Base-by-base conservation (phyloP, 2,329 filamentous ascomycete species). In the Chaetomium globosum region DNA sequence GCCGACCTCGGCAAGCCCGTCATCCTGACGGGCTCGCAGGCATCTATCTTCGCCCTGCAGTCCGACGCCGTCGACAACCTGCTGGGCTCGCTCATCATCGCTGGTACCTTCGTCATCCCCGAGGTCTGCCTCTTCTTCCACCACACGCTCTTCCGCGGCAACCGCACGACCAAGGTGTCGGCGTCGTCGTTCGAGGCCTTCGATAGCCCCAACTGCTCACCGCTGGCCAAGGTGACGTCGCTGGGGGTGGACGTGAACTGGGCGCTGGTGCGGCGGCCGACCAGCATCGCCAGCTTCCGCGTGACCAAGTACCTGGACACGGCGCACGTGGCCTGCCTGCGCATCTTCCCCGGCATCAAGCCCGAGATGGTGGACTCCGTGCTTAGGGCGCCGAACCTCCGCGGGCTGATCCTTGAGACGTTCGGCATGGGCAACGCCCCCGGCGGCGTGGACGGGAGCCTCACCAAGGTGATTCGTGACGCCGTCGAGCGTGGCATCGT, bases 41-140 rank as follows among this genome's bases (percentile, higher is more conserved):
- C 93, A 0, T 92, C 92, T 55, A 97, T 97, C 84, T 90, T 95
- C 72, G 89, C 93, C 67, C 85, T 96, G 30, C 93, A 97, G 77
- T 95, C 90, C 59, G 93, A 97, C 76, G 93, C 93, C 10, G 90
- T 93, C 46, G 93, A 96, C 79, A 97, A 97, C 73, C 84, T 97
- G 13, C 85, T 97, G 5, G 91, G 91, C 23, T 93, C 92, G 1
- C 83, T 97, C 73, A 92, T 97, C 74, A 89, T 97, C 63, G 93
- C 93, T 3, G 92, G 92, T 39, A 95, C 95, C 66, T 96, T 96
- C 74, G 90, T 92, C 80, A 92, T 97, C 65, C 93, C 93, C 0
- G 93, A 97, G 76, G 93, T 97, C 61, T 93, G 92, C 75, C 83
- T 97, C 43, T 97, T 96, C 81, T 97, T 97, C 82, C 92, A 95